phyloP scores from a whole-genome alignment of 202 grass and related monocot species.

The Carex arenaria region DNA sequence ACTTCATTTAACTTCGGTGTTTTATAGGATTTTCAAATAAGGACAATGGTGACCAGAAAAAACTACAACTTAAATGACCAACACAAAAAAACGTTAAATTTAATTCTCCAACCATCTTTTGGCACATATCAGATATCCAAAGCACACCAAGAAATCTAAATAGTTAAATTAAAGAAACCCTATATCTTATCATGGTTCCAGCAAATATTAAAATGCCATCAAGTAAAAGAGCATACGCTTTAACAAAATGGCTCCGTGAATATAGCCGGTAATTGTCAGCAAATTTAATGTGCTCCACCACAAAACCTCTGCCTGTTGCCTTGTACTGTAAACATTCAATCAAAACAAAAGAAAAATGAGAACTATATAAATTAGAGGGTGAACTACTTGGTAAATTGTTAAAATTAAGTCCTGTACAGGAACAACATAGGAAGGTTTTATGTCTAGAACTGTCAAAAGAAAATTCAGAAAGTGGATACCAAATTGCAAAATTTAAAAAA shows the following conservation, averaged over 20 bases:
- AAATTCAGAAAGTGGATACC: background rate
- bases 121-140: background rate
- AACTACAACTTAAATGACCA: background rate
- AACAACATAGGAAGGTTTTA: background rate
- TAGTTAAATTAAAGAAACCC: background rate
- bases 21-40: background rate
- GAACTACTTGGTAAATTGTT: background rate
- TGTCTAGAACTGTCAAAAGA: background rate
- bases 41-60: background rate
- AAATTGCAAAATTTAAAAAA: background rate
- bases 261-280: slow-evolving; percentile 95
- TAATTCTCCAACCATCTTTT: background rate
- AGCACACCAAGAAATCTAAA: background rate
- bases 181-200: background rate
- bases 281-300: slow-evolving; percentile 89
- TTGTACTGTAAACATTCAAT: slow-evolving; percentile 54
- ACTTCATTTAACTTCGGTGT: background rate
- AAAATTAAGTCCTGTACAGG: background rate
- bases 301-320: slow-evolving; percentile 94
- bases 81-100: background rate
- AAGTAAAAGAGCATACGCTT: slow-evolving; percentile 65
- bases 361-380: background rate
- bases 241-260: slow-evolving; percentile 96
- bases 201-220: slow-evolving; percentile 10
- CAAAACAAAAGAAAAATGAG: slow-evolving; percentile 15